Evolutionary conservation across 2,329 filamentous ascomycete species (phyloP), one percentile per base, ranked within the genome.

Genomic region (Venturia pyrina): DNA sequence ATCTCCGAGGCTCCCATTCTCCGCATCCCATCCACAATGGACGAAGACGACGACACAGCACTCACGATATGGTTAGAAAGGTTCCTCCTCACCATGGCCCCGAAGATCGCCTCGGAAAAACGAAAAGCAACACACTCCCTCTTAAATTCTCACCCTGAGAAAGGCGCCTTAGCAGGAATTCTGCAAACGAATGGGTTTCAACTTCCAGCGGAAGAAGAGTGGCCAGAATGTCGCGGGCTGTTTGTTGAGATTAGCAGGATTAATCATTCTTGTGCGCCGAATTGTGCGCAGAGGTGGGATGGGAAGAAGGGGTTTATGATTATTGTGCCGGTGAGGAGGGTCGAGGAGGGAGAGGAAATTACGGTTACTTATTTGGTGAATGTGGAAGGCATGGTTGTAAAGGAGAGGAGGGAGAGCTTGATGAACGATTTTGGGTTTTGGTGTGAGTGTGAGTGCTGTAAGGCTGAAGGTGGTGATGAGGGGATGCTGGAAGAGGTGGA

Each of bases 241-340:
- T 59, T 59, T 37, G 3, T 59, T 21, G 7, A 3, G 5, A 15
- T 37, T 8, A 59, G 53, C n/a, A n/a, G 53, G 19, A 59, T 59
- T 4, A 59, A 59, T 59, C 53, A 59, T 59, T 34, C 28, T 37
- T 59, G 53, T n/a, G 28, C 8, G 53, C 53, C 53, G 4, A 59
- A 59, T 21, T 59, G 53, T 59, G 53, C 53, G 32, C 53, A 59
- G 53, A 34, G 53, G 8, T 59, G 53, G 53, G 53, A 34, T 37
- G 53, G 24, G 28, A 32, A 15, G 6, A 59, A 13, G 32, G n/a
- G 53, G 17, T 17, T 37, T 0, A 59, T 59, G 53, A 37, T 59
- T 10, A 15, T 59, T n/a, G 15, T 59, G 28, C 53, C 53, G 53
- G 53, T 37, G 8, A n/a, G 17, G 53, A 32, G 19, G 28, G 37